Evolutionary conservation across 2,329 filamentous ascomycete genomes (phyloP), one percentile per base, ranked within the genome.

Genomic region (Trichothecium sympodiale): DNA sequence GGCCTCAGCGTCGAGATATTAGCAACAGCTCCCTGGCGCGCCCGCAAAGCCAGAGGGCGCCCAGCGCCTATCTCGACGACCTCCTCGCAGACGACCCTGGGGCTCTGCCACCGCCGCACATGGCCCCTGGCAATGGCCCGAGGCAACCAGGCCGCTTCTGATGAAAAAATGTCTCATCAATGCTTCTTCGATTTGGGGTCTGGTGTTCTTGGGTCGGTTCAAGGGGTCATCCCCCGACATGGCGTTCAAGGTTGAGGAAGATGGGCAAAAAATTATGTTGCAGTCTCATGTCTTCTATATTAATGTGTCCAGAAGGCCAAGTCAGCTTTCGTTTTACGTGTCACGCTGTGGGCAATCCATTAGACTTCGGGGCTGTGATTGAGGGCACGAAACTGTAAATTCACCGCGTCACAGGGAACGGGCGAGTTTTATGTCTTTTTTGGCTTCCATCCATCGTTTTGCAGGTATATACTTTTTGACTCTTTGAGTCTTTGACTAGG

Each of bases 51-150:
- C 77, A 77, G 38, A 70, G 88, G 38, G 82, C 87, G 13, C 89
- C 89, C 0, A 94, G 85, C 55, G 84, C 86, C 14, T 94, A 87
- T 54, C 66, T 96, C 28, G 88, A 96, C 40, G 87, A 95, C 55
- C 60, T 96, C 34, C 80, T 95, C 41, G 85, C 87, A 50, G 83
- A 83, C 43, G 80, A 87, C 50, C 65, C 68, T 5, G 61, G 62
- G 27, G 55, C 60, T 44, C 62, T 74, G 36, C 69, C 70, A 9
- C 64, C 68, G 12, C 51, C 50, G 30, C 46, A 59, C 4, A 61
- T 60, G 55, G 55, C 56, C 6, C 51, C 45, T 6, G 41, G 32
- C 8, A 31, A 36, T 4, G 45, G 40, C 10, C 38, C 39, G 4
- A 34, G 43, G 13, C 39, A 43, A n/a, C 36, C 39, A 6, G 20